A percentile compares a stretch with the other conserved stretches of the same genome.
Evolutionary conservation across 176 grass and related monocot species (phyloP).

Genomic region (Triticum timopheevii): DNA sequence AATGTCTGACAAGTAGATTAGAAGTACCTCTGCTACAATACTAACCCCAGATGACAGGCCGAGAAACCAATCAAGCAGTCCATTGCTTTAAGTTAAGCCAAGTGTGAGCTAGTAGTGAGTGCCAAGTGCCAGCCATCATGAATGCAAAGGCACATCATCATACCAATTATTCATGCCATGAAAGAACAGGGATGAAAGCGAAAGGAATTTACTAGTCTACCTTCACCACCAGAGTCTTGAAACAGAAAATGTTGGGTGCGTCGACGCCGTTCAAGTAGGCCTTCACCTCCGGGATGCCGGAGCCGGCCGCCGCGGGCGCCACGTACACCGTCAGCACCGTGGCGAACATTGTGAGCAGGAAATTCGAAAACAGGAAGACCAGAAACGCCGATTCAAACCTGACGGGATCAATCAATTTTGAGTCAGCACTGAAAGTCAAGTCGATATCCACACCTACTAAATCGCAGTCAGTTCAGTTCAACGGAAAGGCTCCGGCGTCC

Average conservation of each 20-base stretch:
- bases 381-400: constrained; percentile 63
- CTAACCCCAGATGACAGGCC: not conserved
- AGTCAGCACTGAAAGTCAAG: constrained; percentile 3
- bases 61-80: constrained; percentile 5
- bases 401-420: not conserved
- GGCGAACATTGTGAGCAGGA: constrained; percentile 70
- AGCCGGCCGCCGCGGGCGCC: constrained; percentile 83
- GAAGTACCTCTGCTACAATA: not conserved
- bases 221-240: constrained; percentile 84
- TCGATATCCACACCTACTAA: not conserved
- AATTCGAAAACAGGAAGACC: constrained; percentile 71
- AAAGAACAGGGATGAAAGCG: not conserved
- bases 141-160: not conserved
- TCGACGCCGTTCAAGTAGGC: constrained; percentile 91
- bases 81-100: constrained; percentile 13
- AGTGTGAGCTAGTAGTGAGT: not conserved
- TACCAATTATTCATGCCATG: not conserved
- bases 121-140: not conserved
- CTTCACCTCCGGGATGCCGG: constrained; percentile 91
- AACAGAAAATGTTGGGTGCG: constrained; percentile 80
- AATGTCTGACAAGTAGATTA: not conserved
- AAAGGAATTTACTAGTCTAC: constrained; percentile 25
- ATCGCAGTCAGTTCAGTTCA: not conserved
- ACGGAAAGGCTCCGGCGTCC: not conserved
- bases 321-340: constrained; percentile 70